Base-by-base conservation (phyloP, 2,329 filamentous ascomycete genomes). In the Westerdykella ornata region DNA sequence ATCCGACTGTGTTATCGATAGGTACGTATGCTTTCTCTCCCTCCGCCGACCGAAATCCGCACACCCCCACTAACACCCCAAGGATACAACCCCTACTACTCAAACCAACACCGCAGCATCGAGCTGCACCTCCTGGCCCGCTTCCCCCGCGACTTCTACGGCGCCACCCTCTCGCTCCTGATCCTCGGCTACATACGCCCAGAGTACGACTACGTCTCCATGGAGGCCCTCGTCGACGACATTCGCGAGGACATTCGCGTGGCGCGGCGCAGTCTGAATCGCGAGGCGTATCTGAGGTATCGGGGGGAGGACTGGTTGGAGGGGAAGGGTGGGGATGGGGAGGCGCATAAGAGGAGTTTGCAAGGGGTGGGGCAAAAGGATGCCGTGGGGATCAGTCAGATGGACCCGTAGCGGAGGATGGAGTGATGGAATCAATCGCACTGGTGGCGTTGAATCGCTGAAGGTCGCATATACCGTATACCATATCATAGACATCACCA, bases 51-150 rank as follows among this genome's bases (percentile, higher is more conserved):
- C n/a, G n/a, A n/a, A n/a, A n/a, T n/a, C n/a, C n/a, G n/a, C n/a
- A n/a, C n/a, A n/a, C n/a, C n/a, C n/a, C n/a, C n/a, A n/a, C n/a
- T n/a, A n/a, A n/a, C n/a, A n/a, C n/a, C n/a, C n/a, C n/a, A n/a
- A 30, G 92, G 92, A 34, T 97, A 89, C 77, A 98, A 97, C 68
- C 92, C 92, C 0, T 97, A 89, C 70, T 98, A 95, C 76, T 88
- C 89, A 65, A 97, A 98, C 74, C 82, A 77, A 4, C 80, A 86
- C 35, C 82, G 87, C 47, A 87, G 80, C 48, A 88, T 92, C 60
- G 88, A 95, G 74, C 88, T 94, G 42, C 88, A 95, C 69, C 78
- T 98, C 41, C 77, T 98, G 66, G 82, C 87, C 59, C 66, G 73
- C 33, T 94, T 96, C 63, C 65, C 69, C 2, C 70, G 74, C 30